Evolutionary conservation across 345 rosid species (phyloP), one percentile per base, ranked within the genome.

Genomic region (Raphanus sativus): DNA sequence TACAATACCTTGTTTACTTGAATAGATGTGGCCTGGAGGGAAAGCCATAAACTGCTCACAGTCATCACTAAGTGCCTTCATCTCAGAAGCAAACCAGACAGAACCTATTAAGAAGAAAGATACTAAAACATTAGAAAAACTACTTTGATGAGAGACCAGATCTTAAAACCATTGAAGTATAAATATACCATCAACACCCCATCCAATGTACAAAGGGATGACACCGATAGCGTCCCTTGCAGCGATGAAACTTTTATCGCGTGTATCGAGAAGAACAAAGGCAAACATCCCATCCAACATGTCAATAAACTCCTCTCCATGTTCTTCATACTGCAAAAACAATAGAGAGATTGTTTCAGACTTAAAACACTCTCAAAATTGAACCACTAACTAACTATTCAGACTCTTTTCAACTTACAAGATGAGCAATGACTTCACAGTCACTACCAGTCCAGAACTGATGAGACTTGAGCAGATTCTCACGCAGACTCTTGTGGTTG

Each of bases 231-330:
- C 90, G 71, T 91, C 96, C 62, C 93, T 85, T 38, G 93, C 93
- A 67, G 90, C 96, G 65, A 89, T 85, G 75, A 86, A 91, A 81
- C 90, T 89, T 79, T 85, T 89, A 83, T 89, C 89, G 9, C 85
- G 90, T 13, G 90, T 85, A 72, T 91, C 88, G 30, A 89, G 91
- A 70, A 91, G 89, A 28, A 91, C 96, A 77, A 91, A 90, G 6
- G 93, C 89, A 84, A 90, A 90, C 96, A 90, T 89, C 45, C 93
- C 96, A 75, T 91, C 96, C 83, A 91, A 77, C 96, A 89, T 89
- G 82, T 78, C 73, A 29, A 91, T 86, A 75, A 89, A 89, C 68
- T 83, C 85, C 73, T 91, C 96, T 69, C 93, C 96, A 81, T 89
- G 81, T 78, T 89, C 90, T 86, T 91, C 96, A 32, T 91, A 91